Evolutionary conservation across 257 asterid species (phyloP).

Genomic region (Nicotiana obtusifolia): DNA sequence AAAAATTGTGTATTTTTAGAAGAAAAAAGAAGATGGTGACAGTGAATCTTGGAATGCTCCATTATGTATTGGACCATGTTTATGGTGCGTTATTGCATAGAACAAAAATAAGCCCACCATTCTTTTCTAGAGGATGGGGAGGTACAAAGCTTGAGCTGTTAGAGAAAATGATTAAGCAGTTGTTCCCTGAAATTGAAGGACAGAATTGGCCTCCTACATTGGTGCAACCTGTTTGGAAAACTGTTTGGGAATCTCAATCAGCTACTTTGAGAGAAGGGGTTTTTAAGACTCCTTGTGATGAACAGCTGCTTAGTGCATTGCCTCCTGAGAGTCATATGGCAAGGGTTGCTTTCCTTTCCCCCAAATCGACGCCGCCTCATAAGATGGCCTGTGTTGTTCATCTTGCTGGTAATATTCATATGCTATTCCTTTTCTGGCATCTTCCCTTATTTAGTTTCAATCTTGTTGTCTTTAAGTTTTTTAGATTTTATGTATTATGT

Average conservation of each 20-base stretch:
- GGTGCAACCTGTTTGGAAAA: slow-evolving; percentile 76
- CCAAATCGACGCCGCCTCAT: slow-evolving; percentile 50
- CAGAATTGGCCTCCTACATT: slow-evolving; percentile 71
- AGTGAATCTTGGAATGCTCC: slow-evolving; percentile 77
- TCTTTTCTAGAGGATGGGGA: slow-evolving; percentile 95
- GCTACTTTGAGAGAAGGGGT: slow-evolving; percentile 81
- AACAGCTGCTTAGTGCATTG: slow-evolving; percentile 71
- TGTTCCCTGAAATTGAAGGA: slow-evolving; percentile 65
- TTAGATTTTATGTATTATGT: neutral
- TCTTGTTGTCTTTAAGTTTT: neutral
- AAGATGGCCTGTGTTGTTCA: slow-evolving; percentile 92
- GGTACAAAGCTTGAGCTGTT: slow-evolving; percentile 81
- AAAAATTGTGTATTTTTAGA: neutral
- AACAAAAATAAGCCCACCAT: slow-evolving; percentile 75
- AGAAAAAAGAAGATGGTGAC: slow-evolving; percentile 43
- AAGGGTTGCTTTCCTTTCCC: slow-evolving; percentile 81
- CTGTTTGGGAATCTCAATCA: slow-evolving; percentile 76
- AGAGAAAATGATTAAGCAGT: slow-evolving; percentile 66
- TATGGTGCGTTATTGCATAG: slow-evolving; percentile 91
- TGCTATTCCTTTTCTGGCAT: neutral
- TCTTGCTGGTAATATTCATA: slow-evolving; percentile 67
- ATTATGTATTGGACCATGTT: slow-evolving; percentile 80
- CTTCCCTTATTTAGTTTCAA: neutral
- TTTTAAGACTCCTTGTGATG: slow-evolving; percentile 78
- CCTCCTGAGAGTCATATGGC: slow-evolving; percentile 87